These are phyloP conservation scores for Clavispora fructus DNA, from an alignment of 805 yeast genomes.

Conservation along the genomic window DNA sequence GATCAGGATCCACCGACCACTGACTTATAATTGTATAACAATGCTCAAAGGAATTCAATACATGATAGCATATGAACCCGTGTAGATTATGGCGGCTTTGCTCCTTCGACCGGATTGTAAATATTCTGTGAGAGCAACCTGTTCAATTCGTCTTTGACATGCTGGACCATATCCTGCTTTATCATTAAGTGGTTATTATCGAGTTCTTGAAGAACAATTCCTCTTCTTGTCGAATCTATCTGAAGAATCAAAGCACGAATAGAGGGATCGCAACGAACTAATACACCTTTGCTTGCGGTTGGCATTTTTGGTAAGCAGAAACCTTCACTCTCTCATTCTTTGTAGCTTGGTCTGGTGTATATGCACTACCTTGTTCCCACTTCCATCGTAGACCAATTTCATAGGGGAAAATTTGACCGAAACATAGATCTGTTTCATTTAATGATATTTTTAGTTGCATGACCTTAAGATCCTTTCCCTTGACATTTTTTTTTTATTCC, in stretches of 20 bases:
- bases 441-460: too few relatives aligned
- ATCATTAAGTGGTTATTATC: slow-evolving; percentile 89
- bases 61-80: neutral
- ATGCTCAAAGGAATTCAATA: too few relatives aligned
- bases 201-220: slow-evolving; percentile 67
- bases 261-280: slow-evolving; percentile 77
- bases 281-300: slow-evolving; percentile 39
- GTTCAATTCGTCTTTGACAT: slow-evolving; percentile 73
- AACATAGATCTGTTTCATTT: too few relatives aligned
- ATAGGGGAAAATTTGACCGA: too few relatives aligned
- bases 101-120: slow-evolving; percentile 74
- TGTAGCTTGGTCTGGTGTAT: neutral
- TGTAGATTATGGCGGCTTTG: neutral
- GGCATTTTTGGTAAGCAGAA: slow-evolving; percentile 23
- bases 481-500: too few relatives aligned
- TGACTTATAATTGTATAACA: neutral
- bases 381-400: too few relatives aligned
- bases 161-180: slow-evolving; percentile 69
- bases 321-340: neutral
- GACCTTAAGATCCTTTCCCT: too few relatives aligned
- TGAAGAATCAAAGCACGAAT: slow-evolving; percentile 79
- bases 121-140: slow-evolving; percentile 74
- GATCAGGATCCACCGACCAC: neutral
- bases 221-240: slow-evolving; percentile 72
- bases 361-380: neutral